Evolutionary conservation across 305 asterid species (phyloP).

Genomic region (Ruellia speciosa): DNA sequence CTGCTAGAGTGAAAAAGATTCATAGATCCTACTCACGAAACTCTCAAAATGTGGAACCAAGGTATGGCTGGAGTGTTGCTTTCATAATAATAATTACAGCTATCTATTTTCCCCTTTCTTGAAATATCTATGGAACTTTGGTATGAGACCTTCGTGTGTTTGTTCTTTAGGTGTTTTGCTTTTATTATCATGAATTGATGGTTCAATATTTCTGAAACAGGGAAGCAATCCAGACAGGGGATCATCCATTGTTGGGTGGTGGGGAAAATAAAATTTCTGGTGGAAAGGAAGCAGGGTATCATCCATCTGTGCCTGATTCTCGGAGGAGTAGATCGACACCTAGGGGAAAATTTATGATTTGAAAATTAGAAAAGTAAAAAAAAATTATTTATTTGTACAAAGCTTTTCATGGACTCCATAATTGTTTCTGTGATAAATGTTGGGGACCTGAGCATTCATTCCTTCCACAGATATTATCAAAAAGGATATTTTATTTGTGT

Average conservation of each 20-base stretch:
- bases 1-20: slow-evolving; percentile 29
- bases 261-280: slow-evolving; percentile 23
- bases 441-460: slow-evolving; percentile 7
- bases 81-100: too few relatives aligned
- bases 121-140: neutral
- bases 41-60: slow-evolving; percentile 53
- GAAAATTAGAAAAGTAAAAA: slow-evolving; percentile 8
- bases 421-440: slow-evolving; percentile 11
- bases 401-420: slow-evolving; percentile 9
- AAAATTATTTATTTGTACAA: slow-evolving; percentile 23
- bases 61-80: slow-evolving; percentile 18
- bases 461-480: slow-evolving; percentile 2
- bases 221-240: slow-evolving; percentile 30
- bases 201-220: slow-evolving; percentile 22
- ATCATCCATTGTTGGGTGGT: slow-evolving; percentile 24
- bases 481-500: slow-evolving; percentile 2
- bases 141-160: neutral
- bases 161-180: neutral
- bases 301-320: slow-evolving; percentile 36
- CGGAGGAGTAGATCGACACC: slow-evolving; percentile 44
- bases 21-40: slow-evolving; percentile 42
- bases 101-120: neutral
- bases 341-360: slow-evolving; percentile 34
- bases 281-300: slow-evolving; percentile 22
- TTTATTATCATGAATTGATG: neutral